Conservation (phyloP, 352 stramenopile genomes). For the Aphanomyces stellatus region DNA sequence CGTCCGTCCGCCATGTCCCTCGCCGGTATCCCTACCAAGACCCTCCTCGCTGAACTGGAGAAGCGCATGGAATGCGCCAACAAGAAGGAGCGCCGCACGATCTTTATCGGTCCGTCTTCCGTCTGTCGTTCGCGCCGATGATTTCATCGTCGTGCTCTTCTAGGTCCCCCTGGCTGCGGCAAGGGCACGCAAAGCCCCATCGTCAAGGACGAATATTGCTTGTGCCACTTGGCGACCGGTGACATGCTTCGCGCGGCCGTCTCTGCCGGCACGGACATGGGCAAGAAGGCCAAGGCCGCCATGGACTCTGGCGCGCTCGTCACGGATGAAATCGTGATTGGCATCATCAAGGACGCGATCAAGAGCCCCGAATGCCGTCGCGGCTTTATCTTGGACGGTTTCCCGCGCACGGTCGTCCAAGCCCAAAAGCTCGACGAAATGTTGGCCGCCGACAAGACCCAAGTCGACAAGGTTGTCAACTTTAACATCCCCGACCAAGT, state of each 20-base stretch:
- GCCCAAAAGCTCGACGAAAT: slow-evolving; percentile 97
- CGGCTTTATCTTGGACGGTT: slow-evolving; percentile 99
- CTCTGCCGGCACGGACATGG: slow-evolving; percentile 93
- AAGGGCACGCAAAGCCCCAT: slow-evolving; percentile 99
- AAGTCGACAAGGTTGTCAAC: slow-evolving; percentile 90
- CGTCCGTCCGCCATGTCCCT: slow-evolving; percentile 27
- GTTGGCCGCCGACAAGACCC: slow-evolving; percentile 81
- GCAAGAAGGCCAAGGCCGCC: slow-evolving; percentile 95
- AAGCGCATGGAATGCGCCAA: slow-evolving; percentile 85
- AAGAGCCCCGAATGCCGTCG: slow-evolving; percentile 94
- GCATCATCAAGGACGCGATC: slow-evolving; percentile 99
- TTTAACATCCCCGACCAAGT: slow-evolving; percentile 94
- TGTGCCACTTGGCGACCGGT: slow-evolving; percentile 97
- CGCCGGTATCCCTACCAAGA: slow-evolving; percentile 69
- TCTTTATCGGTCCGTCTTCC: slow-evolving; percentile 86
- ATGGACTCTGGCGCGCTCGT: slow-evolving; percentile 96
- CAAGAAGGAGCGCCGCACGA: slow-evolving; percentile 92
- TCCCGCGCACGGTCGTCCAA: slow-evolving; percentile 97
- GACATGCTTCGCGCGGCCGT: slow-evolving; percentile 99
- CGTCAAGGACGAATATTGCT: slow-evolving; percentile 97
- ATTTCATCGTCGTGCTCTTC: slow-evolving; percentile 12
- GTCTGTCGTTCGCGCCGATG: too few relatives aligned
- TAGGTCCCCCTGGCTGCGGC: slow-evolving; percentile 90
- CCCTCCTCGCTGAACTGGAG: slow-evolving; percentile 86
- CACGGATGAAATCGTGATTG: slow-evolving; percentile 98